phyloP scores from a whole-genome alignment of 768 basidiomycete species.

The Gymnopilus dilepis region DNA sequence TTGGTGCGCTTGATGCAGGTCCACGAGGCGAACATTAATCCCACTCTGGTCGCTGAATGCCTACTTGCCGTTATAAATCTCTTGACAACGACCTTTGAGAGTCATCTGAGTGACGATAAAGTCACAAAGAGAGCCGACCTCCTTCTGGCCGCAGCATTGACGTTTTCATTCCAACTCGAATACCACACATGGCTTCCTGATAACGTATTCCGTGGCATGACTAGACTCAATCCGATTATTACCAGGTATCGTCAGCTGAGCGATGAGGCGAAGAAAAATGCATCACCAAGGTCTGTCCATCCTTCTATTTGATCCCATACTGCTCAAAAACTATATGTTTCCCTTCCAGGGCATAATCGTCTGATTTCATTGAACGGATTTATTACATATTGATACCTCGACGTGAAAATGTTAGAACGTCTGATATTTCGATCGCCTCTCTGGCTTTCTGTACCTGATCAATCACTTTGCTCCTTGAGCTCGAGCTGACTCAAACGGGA shows the following conservation, averaged over 20 bases:
- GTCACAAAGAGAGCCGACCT: conserved; percentile 5
- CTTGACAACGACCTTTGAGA: neutral
- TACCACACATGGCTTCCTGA: conserved; percentile 13
- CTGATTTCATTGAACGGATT: too few relatives aligned
- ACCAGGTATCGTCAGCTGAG: conserved; percentile 1
- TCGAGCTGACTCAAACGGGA: too few relatives aligned
- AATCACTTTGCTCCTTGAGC: too few relatives aligned
- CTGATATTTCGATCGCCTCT: too few relatives aligned
- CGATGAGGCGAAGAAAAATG: conserved; percentile 8
- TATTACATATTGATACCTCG: too few relatives aligned
- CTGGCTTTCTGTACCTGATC: neutral
- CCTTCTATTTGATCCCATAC: neutral
- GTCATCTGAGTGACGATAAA: conserved; percentile 1
- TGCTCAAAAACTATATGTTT: neutral
- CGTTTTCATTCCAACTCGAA: conserved; percentile 2
- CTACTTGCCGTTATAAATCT: conserved; percentile 8
- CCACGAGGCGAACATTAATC: conserved; percentile 13
- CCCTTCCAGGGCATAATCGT: neutral
- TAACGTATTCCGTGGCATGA: neutral
- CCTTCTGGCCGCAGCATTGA: conserved; percentile 3
- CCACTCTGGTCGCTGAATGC: conserved; percentile 6
- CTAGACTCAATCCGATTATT: neutral
- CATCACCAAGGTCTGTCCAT: conserved; percentile 6
- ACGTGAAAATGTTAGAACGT: too few relatives aligned
- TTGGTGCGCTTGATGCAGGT: conserved; percentile 12